A percentile compares a stretch with the other conserved stretches of the same genome.
Conservation (phyloP, 2,329 filamentous ascomycete species). For the Aspergillus sp. region DNA sequence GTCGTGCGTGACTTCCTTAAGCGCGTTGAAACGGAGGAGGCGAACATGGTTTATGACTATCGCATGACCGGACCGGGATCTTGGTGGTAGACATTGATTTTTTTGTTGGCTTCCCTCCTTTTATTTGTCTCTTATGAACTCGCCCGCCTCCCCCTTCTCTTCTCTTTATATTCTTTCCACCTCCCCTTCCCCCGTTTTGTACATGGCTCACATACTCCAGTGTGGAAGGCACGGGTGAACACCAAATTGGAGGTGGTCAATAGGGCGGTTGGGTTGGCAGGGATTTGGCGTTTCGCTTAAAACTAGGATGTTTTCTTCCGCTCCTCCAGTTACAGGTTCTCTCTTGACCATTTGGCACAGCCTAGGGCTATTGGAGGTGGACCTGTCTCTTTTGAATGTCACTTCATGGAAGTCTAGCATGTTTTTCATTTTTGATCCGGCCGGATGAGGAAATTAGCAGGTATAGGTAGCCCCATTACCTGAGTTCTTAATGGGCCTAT, state of each 20-base stretch:
- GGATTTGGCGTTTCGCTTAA: neutral
- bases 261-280: neutral
- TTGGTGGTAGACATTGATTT: neutral
- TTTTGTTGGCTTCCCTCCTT: neutral
- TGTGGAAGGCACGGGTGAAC: neutral
- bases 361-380: neutral
- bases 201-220: too few species aligned
- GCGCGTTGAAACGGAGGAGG: constrained; percentile 25
- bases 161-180: neutral
- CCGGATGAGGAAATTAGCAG: neutral
- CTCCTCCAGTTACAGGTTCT: neutral
- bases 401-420: neutral
- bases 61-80: neutral
- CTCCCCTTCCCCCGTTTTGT: too few species aligned
- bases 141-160: neutral
- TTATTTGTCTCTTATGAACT: neutral
- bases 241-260: neutral
- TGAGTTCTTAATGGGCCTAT: neutral
- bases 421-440: neutral
- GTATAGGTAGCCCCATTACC: neutral
- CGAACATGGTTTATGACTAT: constrained; percentile 17
- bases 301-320: neutral
- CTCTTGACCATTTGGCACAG: neutral
- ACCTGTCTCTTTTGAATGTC: neutral
- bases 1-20: constrained; percentile 25